Percentiles rank a stretch among this genome's conserved stretches.
Evolutionary conservation across 768 basidiomycete genomes (phyloP).

Genomic region (Boletus eberwhitei): DNA sequence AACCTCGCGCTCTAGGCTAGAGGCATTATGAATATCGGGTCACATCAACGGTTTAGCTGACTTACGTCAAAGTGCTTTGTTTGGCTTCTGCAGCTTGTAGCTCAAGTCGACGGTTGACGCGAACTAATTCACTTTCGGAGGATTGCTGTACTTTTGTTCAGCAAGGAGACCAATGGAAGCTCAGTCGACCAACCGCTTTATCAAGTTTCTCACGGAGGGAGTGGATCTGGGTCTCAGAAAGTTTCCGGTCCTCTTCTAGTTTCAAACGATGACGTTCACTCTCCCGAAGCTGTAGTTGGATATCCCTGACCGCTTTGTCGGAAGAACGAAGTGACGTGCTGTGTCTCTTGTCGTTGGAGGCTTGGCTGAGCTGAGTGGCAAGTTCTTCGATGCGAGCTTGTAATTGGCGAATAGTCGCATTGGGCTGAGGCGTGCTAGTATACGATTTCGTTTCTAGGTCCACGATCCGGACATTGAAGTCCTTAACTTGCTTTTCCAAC

Average conservation of each 20-base stretch:
- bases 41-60: background rate
- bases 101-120: constrained; percentile 72
- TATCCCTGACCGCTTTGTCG: constrained; percentile 50
- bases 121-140: constrained; percentile 60
- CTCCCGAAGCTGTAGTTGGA: constrained; percentile 54
- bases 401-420: constrained; percentile 52
- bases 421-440: constrained; percentile 56
- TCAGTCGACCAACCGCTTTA: constrained; percentile 46
- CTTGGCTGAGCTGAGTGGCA: constrained; percentile 41
- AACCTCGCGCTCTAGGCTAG: constrained; percentile 62
- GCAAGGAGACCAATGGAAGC: background rate
- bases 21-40: constrained; percentile 2
- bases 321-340: constrained; percentile 36
- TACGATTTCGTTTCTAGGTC: constrained; percentile 81
- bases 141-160: constrained; percentile 52
- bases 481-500: constrained; percentile 83
- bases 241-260: constrained; percentile 63
- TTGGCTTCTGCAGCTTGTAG: constrained; percentile 72
- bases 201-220: constrained; percentile 59
- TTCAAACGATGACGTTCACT: constrained; percentile 58
- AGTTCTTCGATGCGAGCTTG: constrained; percentile 76
- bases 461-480: constrained; percentile 76
- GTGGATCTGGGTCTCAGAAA: constrained; percentile 56
- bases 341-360: constrained; percentile 40
- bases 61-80: constrained; percentile 66